Conservation (phyloP, 345 rosid genomes). For the Hirschfeldia incana region DNA sequence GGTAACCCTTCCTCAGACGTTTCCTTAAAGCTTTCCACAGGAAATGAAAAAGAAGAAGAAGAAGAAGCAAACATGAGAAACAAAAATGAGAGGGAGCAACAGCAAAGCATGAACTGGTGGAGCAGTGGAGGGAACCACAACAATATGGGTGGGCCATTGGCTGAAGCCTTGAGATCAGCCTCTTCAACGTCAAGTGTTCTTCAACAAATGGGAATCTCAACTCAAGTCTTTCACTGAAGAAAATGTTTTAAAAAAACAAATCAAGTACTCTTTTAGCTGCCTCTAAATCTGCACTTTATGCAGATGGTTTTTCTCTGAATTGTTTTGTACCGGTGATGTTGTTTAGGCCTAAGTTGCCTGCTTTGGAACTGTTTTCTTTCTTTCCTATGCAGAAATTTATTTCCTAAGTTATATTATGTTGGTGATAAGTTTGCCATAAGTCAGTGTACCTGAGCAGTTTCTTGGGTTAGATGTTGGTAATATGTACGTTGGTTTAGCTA, state of each 20-base stretch:
- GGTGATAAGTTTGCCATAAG: conserved; percentile 45
- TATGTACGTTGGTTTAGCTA: conserved; percentile 75
- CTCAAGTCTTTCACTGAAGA: conserved; percentile 35
- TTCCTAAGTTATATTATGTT: neutral
- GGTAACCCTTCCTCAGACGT: conserved; percentile 67
- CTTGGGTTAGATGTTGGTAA: conserved; percentile 91
- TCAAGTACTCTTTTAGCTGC: neutral
- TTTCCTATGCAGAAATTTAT: neutral
- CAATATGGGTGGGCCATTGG: conserved; percentile 88
- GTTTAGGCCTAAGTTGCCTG: conserved; percentile 3
- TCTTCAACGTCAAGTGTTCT: conserved; percentile 60
- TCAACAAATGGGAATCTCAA: conserved; percentile 51
- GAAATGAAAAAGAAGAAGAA: conserved; percentile 47
- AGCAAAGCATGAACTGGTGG: conserved; percentile 51
- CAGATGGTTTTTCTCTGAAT: neutral
- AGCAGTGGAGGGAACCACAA: conserved; percentile 56
- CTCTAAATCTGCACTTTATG: neutral
- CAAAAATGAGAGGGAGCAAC: conserved; percentile 44
- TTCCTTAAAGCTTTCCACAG: conserved; percentile 78
- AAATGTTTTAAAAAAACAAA: neutral
- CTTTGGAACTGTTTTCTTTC: conserved; percentile 2
- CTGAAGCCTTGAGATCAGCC: conserved; percentile 75
- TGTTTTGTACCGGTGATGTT: neutral
- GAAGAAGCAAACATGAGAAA: conserved; percentile 28
- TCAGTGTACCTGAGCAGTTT: conserved; percentile 44